Conservation (phyloP, 116 monocot genomes). For the Posidonia oceanica region DNA sequence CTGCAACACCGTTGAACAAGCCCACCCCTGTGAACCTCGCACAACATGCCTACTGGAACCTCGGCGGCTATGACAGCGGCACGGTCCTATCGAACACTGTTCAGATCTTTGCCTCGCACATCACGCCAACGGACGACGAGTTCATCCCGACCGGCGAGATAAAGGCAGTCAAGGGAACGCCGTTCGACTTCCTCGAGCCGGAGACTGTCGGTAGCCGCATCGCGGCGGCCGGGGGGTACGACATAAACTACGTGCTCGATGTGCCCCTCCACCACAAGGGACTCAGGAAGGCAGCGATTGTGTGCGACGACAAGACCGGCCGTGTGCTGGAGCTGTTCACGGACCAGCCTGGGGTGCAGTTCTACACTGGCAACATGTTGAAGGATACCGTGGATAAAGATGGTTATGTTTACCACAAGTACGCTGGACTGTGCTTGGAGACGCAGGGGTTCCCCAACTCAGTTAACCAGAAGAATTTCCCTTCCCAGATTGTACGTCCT, state of each 20-base stretch:
- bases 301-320: conserved; percentile 35
- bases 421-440: conserved; percentile 58
- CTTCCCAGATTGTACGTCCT: conserved; percentile 48
- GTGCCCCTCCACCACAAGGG: conserved; percentile 14
- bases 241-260: conserved; percentile 57
- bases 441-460: conserved; percentile 70
- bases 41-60: conserved; percentile 89
- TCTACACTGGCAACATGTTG: conserved; percentile 44
- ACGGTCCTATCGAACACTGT: conserved; percentile 46
- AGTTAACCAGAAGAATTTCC: conserved; percentile 59
- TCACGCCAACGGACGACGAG: conserved; percentile 43
- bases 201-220: conserved; percentile 39
- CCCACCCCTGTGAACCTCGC: conserved; percentile 76
- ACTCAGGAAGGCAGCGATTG: conserved; percentile 42
- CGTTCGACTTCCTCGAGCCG: conserved; percentile 51
- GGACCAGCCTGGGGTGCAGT: conserved; percentile 54
- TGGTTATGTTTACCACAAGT: conserved; percentile 23
- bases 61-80: conserved; percentile 50
- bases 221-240: conserved; percentile 37
- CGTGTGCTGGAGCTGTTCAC: conserved; percentile 46
- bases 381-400: conserved; percentile 27
- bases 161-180: conserved; percentile 29
- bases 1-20: conserved; percentile 41
- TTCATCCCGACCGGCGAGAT: conserved; percentile 59
- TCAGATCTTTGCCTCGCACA: conserved; percentile 60